Base-by-base conservation (phyloP, 495 filamentous ascomycete genomes). In the Daldinia bambusicola region DNA sequence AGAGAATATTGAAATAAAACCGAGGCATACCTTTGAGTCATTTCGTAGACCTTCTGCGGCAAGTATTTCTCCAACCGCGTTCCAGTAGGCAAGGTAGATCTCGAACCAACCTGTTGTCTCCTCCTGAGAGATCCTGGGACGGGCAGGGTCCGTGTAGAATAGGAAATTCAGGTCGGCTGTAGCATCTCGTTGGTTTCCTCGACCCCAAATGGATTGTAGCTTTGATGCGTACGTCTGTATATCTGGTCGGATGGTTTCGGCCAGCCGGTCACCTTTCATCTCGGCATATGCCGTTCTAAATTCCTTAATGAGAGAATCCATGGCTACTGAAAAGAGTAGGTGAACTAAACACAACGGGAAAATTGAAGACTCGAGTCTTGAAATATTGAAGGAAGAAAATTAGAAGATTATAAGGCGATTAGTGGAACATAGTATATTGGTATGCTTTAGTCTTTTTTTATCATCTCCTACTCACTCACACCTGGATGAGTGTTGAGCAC, bases 21-120 rank as follows among this genome's bases (percentile, higher is more conserved):
- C 6, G 52, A 55, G 13, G 53, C 62, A 56, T 72, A 69, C 76
- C 69, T 77, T 66, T 74, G 71, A 76, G 75, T 76, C 62, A 81
- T 77, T 66, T 68, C 53, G 69, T 62, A 69, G 71, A 16, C 75
- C 81, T 32, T 89, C 85, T 0, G 84, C 85, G 30, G 80, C 82
- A 43, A 93, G 78, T 14, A 97, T 80, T 72, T 91, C 89, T 32
- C 87, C 89, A 14, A 90, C 77, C 26, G 92, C 90, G 69, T 90
- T 92, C 93, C 93, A 98, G 76, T 93, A 97, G 6, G 87, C 84
- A 50, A 84, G 79, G 74, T 93, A 97, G 12, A 97, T 88, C 30
- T 97, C 93, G 2, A 90, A 80, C 95, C 95, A 98, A 1, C 89
- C 88, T 53, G 82, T 83, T 31, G 87, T 82, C 75, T 96, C 92